These are phyloP conservation scores for Aleurites moluccanus DNA, from an alignment of 441 rosid species.

Conservation along the genomic window DNA sequence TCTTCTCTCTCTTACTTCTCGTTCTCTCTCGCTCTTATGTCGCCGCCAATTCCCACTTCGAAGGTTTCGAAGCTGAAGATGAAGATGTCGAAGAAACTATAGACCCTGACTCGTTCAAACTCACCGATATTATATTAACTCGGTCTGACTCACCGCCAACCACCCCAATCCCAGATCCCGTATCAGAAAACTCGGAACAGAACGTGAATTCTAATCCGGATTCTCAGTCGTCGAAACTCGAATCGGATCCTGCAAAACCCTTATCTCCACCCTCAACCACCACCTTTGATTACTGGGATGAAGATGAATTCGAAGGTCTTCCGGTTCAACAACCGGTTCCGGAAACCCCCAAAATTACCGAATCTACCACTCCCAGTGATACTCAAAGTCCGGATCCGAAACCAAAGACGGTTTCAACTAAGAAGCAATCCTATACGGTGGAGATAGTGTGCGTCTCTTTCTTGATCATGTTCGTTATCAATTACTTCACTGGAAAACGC, in stretches of 20 bases:
- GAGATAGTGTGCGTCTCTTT: constrained; percentile 66
- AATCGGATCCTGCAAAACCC: constrained; percentile 29
- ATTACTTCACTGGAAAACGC: constrained; percentile 75
- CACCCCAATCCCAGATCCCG: constrained; percentile 30
- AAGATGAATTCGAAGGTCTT: constrained; percentile 91
- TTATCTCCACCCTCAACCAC: constrained; percentile 32
- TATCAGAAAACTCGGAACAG: constrained; percentile 10
- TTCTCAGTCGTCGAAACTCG: constrained; percentile 10
- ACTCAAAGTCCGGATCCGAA: constrained; percentile 34
- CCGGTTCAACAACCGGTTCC: constrained; percentile 39
- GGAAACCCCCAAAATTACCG: constrained; percentile 30
- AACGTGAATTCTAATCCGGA: constrained; percentile 30
- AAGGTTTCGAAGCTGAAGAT: constrained; percentile 86
- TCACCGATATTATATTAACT: constrained; percentile 56
- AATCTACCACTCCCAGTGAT: constrained; percentile 33
- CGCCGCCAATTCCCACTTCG: constrained; percentile 63
- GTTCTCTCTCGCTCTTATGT: constrained; percentile 29
- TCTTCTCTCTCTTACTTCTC: constrained; percentile 5
- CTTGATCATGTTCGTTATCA: constrained; percentile 53
- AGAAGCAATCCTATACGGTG: constrained; percentile 40
- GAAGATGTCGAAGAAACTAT: constrained; percentile 52
- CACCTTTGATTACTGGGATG: constrained; percentile 81
- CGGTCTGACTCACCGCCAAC: constrained; percentile 49
- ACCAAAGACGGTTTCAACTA: constrained; percentile 21
- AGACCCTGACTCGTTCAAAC: constrained; percentile 38